Base-by-base conservation (phyloP, 2,329 filamentous ascomycete genomes). In the Fusarium sp. region DNA sequence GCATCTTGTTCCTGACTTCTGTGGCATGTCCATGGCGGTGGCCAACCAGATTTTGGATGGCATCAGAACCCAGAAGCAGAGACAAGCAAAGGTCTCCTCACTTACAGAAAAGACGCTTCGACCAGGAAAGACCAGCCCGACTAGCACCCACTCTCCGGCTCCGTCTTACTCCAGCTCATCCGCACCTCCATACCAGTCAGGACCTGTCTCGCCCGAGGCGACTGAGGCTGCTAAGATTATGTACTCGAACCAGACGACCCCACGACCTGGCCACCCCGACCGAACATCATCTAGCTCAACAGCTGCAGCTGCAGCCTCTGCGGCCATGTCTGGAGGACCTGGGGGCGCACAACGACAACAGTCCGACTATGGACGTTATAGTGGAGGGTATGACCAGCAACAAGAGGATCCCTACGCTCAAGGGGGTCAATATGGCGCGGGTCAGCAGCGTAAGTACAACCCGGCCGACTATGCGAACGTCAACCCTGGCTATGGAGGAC, bases 21-120 rank as follows among this genome's bases (percentile, higher is more conserved):
- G 96, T 79, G 96, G 96, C 73, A 99, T 99, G 94, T 97, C 94
- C 28, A 98, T 98, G 96, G 92, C 96, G 59, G 92, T 93, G 37
- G 96, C 96, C 42, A 98, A 98, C 79, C 90, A 97, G 77, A 98
- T 99, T 70, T 81, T 98, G 56, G 91, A 94, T 69, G 93, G 94
- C 49, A 92, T 98, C 73, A 89, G 93, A 76, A 90, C 89, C 49
- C 91, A 92, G 63, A 97, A 94, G 81, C 89, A 90, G 62, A 81
- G 84, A 49, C 85, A 92, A 80, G 84, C 84, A 53, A 87, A 89
- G 78, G 81, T 80, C 0, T 81, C 84, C 2, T 87, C 81, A 43
- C 84, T 95, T 79, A 88, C 86, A 63, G 88, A 89, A 49, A 87
- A 88, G 75, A 93, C 91, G 5, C 81, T 95, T 64, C 86, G 93